phyloP scores from a whole-genome alignment of 1,284 basidiomycete genomes.

The Moesziomyces antarcticus region DNA sequence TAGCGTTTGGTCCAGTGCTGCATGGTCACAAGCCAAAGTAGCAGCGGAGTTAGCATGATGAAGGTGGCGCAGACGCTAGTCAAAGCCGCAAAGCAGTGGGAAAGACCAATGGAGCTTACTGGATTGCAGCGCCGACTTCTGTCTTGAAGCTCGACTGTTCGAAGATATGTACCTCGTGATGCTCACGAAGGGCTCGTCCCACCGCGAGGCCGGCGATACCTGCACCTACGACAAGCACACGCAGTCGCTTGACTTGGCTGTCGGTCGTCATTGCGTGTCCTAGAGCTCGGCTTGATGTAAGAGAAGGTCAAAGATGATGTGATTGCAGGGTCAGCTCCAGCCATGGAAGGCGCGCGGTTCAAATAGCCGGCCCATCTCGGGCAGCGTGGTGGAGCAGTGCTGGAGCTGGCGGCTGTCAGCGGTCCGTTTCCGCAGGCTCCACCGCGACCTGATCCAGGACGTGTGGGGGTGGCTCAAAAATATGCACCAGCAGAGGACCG shows the following conservation, averaged over 20 bases:
- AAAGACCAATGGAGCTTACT: slow-evolving; percentile 3
- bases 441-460: background rate
- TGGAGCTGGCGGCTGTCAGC: background rate
- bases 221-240: slow-evolving; percentile 15
- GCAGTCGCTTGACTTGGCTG: slow-evolving; percentile 4
- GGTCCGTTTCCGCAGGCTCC: slow-evolving; percentile 55
- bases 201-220: slow-evolving; percentile 20
- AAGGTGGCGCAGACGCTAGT: background rate
- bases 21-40: background rate
- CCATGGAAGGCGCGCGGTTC: background rate
- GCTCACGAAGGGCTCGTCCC: slow-evolving; percentile 3
- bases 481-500: too few species aligned
- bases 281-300: background rate
- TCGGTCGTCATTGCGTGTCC: slow-evolving; percentile 5
- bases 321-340: too few species aligned
- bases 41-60: background rate
- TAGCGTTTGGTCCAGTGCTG: slow-evolving; percentile 25
- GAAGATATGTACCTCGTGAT: slow-evolving; percentile 13
- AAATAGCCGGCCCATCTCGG: background rate
- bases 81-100: background rate
- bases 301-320: too few species aligned
- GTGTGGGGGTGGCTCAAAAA: background rate
- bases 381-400: too few species aligned
- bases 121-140: slow-evolving; percentile 13
- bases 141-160: slow-evolving; percentile 15